Conservation (phyloP, 75 land plant genomes). For the Selaginella tamariscina region DNA sequence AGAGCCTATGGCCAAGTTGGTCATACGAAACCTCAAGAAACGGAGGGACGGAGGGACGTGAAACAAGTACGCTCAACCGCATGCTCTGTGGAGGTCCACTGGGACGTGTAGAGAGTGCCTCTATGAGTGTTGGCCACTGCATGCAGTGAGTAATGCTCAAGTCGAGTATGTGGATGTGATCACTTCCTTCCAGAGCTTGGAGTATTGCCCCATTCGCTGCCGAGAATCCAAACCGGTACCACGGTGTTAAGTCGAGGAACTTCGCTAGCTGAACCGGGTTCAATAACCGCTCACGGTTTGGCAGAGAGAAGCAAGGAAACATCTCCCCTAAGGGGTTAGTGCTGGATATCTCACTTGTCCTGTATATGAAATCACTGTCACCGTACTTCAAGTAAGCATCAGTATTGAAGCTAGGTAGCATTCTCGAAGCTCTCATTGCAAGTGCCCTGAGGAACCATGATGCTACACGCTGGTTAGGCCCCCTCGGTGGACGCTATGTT, state of each 20-base stretch:
- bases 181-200: slow-evolving; percentile 34
- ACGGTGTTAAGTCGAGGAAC: slow-evolving; percentile 63
- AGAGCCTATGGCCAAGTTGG: slow-evolving; percentile 42
- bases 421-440: slow-evolving; percentile 31
- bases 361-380: too few relatives aligned
- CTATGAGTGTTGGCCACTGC: slow-evolving; percentile 83
- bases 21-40: slow-evolving; percentile 32
- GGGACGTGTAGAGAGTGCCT: slow-evolving; percentile 37
- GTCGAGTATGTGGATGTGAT: slow-evolving; percentile 52
- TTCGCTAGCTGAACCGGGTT: slow-evolving; percentile 44
- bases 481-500: slow-evolving; percentile 53
- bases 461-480: slow-evolving; percentile 61
- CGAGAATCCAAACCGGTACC: slow-evolving; percentile 68
- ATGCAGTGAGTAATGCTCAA: slow-evolving; percentile 58
- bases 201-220: slow-evolving; percentile 57
- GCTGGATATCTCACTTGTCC: too few relatives aligned
- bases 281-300: slow-evolving; percentile 4
- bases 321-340: too few relatives aligned
- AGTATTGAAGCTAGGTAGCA: slow-evolving; percentile 12
- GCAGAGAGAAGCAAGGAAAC: neutral
- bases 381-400: neutral
- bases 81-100: slow-evolving; percentile 42
- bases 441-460: slow-evolving; percentile 50
- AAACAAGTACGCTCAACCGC: slow-evolving; percentile 37
- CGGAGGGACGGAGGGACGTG: slow-evolving; percentile 42